Evolutionary conservation across 192 early-diverging fungal species (phyloP), one percentile per base, ranked within the genome.

Genomic region (Podila minutissima): DNA sequence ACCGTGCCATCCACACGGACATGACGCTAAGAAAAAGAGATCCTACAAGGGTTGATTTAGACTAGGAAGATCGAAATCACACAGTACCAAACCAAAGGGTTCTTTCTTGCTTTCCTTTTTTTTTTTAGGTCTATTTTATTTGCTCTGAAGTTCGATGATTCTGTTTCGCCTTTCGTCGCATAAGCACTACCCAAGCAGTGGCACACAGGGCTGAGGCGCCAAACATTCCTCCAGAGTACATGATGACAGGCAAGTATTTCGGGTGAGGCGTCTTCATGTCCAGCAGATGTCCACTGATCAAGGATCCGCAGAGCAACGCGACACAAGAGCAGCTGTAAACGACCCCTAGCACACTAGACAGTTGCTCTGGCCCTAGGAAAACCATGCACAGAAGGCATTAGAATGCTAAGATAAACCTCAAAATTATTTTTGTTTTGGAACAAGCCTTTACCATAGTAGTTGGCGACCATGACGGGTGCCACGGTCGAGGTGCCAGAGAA

Each of bases 401-500:
- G 31, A 66, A 50, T 8, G 28, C 4, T 12, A 17, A 48, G 33
- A 37, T 51, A 2, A 2, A 10, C 26, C 2, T 48, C 26, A 19
- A 5, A 5, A 17, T 29, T 51, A 28, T 46, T 17, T 46, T 46
- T 33, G 5, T 33, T 17, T 46, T 46, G 12, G 12, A 29, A 22
- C 64, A 28, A 19, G 41, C 6, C 20, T 61, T 58, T 64, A 75
- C 86, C 86, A 72, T 83, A 87, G 26, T 78, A 38, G 4, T 83
- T 60, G 0, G 74, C 82, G 32, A 85, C 68, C 32, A 74, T 71
- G 31, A 83, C 59, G 24, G 74, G 81, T 17, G 53, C 71, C 20
- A 89, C 69, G 5, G 84, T 82, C 22, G 83, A 74, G 64, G 82
- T 86, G 2, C 87, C 88, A 12, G 87, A 87, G 59, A 69, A 72